A percentile compares a stretch with the other conserved stretches of the same genome.
phyloP scores from a whole-genome alignment of 352 stramenopile species.

The Pythium guiyangense region DNA sequence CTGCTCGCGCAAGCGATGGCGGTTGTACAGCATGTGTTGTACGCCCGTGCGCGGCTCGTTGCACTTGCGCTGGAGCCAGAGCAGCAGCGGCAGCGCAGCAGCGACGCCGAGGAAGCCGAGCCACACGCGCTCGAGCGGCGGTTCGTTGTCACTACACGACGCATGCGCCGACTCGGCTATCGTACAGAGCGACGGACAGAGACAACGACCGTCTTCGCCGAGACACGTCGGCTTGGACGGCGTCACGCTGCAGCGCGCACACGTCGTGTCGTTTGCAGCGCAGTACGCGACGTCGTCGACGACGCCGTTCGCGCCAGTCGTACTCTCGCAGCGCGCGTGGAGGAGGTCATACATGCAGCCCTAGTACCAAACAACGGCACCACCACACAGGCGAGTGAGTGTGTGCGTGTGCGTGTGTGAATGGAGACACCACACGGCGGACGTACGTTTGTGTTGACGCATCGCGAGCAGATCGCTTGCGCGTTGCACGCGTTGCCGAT shows the following conservation, averaged over 20 bases:
- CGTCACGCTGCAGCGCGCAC: constrained; percentile 24
- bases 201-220: constrained; percentile 22
- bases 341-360: constrained; percentile 37
- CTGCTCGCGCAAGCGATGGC: not conserved
- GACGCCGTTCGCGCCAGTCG: constrained; percentile 3
- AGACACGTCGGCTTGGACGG: constrained; percentile 27
- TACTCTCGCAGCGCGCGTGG: constrained; percentile 18
- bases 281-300: constrained; percentile 24
- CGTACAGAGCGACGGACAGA: constrained; percentile 37
- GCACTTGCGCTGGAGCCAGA: constrained; percentile 36
- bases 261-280: constrained; percentile 18
- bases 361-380: constrained; percentile 7
- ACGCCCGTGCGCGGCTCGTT: constrained; percentile 19
- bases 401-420: too few relatives aligned
- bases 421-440: not conserved
- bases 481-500: constrained; percentile 35
- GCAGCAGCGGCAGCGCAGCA: constrained; percentile 26
- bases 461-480: constrained; percentile 32
- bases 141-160: constrained; percentile 1
- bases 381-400: not conserved
- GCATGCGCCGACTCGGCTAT: constrained; percentile 13
- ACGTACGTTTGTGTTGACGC: constrained; percentile 27
- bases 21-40: constrained; percentile 15
- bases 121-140: constrained; percentile 23
- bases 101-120: constrained; percentile 24